Conservation (phyloP, 2,329 filamentous ascomycete genomes). For the Pestalotiopsis sp. region DNA sequence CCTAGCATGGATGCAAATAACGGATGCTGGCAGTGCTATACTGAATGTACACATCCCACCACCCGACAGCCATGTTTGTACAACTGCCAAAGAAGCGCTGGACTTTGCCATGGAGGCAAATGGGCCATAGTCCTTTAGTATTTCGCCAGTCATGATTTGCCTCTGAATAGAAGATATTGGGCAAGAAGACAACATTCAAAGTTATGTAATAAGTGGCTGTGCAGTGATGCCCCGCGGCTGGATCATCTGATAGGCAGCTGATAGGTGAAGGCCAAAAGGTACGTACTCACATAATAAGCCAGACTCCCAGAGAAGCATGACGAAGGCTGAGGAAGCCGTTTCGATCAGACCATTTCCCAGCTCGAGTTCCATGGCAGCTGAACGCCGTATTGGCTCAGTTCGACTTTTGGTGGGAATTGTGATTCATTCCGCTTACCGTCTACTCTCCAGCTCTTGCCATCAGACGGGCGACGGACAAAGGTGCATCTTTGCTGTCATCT, state of each 20-base stretch:
- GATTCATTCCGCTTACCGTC: background rate
- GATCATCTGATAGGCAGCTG: background rate
- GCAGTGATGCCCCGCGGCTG: background rate
- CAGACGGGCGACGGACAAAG: background rate
- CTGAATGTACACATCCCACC: no score
- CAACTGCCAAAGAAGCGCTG: no score
- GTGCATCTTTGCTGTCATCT: background rate
- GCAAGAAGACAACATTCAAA: no score
- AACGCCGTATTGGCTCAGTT: background rate
- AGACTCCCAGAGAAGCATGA: slow-evolving; percentile 12
- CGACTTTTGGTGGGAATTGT: background rate
- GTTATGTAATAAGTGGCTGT: background rate
- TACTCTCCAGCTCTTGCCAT: background rate
- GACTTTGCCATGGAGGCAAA: no score
- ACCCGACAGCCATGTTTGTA: no score
- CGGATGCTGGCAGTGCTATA: no score
- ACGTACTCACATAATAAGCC: background rate
- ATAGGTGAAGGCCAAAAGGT: background rate
- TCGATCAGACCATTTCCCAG: background rate
- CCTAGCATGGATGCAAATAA: no score
- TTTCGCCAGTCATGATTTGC: no score
- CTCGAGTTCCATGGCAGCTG: background rate
- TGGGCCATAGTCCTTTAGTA: no score
- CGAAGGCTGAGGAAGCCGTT: slow-evolving; percentile 32
- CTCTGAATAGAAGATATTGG: no score